Evolutionary conservation across 306 rosid genomes (phyloP).

Genomic region (Myrica gale): DNA sequence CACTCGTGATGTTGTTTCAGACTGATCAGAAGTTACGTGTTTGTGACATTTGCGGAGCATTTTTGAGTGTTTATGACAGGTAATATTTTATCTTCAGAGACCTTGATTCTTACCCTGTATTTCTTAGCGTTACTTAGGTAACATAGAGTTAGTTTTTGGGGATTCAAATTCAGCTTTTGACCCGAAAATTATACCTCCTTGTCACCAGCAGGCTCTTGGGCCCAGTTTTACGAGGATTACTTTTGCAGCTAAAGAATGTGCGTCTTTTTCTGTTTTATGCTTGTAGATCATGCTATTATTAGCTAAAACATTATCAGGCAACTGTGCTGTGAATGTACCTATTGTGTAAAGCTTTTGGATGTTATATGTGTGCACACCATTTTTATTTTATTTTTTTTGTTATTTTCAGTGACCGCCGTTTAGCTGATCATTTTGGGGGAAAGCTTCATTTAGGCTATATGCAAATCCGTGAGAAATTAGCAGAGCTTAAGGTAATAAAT

Average conservation of each 20-base stretch:
- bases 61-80: conserved; percentile 99
- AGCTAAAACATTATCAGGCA: conserved; percentile 56
- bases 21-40: conserved; percentile 99
- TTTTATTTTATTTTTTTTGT: conserved; percentile 34
- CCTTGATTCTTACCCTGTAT: conserved; percentile 15
- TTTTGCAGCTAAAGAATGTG: conserved; percentile 99
- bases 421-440: conserved; percentile 99
- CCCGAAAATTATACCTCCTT: conserved; percentile 98
- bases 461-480: conserved; percentile 97
- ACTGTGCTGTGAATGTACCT: conserved; percentile 32
- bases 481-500: conserved; percentile 79
- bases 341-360: conserved; percentile 24
- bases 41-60: conserved; percentile 98
- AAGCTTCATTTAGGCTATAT: conserved; percentile 98
- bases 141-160: conserved; percentile 70
- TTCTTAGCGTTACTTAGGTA: conserved; percentile 46
- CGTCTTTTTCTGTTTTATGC: conserved; percentile 91
- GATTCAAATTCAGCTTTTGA: conserved; percentile 95
- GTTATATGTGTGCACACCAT: conserved; percentile 31
- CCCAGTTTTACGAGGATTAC: conserved; percentile 99
- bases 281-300: conserved; percentile 82
- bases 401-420: conserved; percentile 91
- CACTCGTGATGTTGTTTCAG: conserved; percentile 51
- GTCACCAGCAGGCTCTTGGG: conserved; percentile 99
- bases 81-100: conserved; percentile 31